phyloP scores from a whole-genome alignment of 768 basidiomycete species.

The Tricholoma furcatifolium region DNA sequence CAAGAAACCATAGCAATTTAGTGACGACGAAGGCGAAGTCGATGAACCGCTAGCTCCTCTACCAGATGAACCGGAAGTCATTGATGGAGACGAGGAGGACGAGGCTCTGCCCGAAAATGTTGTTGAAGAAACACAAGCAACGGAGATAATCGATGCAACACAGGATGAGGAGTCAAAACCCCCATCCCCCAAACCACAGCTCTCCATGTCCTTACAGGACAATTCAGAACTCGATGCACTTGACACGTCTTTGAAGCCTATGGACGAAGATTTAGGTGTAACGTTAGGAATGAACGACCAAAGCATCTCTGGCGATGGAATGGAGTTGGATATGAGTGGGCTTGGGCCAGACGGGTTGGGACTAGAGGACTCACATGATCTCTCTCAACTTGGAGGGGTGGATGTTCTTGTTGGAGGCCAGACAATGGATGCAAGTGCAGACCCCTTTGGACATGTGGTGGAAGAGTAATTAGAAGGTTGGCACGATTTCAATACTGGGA shows the following conservation, averaged over 20 bases:
- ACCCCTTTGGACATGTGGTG: slow-evolving; percentile 52
- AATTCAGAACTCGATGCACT: slow-evolving; percentile 48
- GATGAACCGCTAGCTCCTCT: slow-evolving; percentile 82
- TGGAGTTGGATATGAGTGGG: slow-evolving; percentile 60
- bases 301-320: slow-evolving; percentile 33
- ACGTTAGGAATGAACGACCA: slow-evolving; percentile 38
- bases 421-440: slow-evolving; percentile 56
- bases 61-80: slow-evolving; percentile 73
- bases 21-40: slow-evolving; percentile 77
- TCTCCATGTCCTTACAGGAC: slow-evolving; percentile 49
- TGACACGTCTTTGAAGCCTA: slow-evolving; percentile 55
- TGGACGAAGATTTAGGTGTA: slow-evolving; percentile 45
- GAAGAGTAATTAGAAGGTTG: slow-evolving; percentile 3
- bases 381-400: slow-evolving; percentile 53
- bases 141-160: slow-evolving; percentile 25
- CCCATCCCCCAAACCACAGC: slow-evolving; percentile 66
- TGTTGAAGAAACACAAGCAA: slow-evolving; percentile 32
- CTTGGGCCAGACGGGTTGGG: slow-evolving; percentile 66
- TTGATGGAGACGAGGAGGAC: slow-evolving; percentile 77
- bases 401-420: slow-evolving; percentile 59
- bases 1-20: slow-evolving; percentile 63
- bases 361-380: slow-evolving; percentile 50
- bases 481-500: no score
- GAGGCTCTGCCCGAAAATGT: slow-evolving; percentile 45
- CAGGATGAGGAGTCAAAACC: slow-evolving; percentile 62